Evolutionary conservation across 129 eudicot genomes (phyloP).

Genomic region (Solidago caesia): DNA sequence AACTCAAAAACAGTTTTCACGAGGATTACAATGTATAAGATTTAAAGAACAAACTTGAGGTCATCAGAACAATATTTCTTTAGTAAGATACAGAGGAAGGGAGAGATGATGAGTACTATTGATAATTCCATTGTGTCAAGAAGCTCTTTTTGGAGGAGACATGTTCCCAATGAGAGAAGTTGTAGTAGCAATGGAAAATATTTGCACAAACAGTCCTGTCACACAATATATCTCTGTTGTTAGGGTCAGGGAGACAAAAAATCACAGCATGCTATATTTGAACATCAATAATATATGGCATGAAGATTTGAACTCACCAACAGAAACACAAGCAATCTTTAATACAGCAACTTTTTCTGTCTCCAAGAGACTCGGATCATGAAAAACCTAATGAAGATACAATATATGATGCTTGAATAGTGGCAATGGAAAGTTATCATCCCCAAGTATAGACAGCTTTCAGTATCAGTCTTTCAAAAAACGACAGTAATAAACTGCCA

Average conservation of each 20-base stretch:
- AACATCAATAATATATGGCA: background rate
- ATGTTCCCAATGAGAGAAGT: slow-evolving; percentile 58
- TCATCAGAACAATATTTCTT: background rate
- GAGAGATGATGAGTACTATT: slow-evolving; percentile 7
- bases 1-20: background rate
- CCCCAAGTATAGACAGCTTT: background rate
- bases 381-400: slow-evolving; percentile 38
- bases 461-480: too few relatives aligned
- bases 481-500: too few relatives aligned
- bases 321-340: slow-evolving; percentile 35
- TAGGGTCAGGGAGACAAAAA: slow-evolving; percentile 6
- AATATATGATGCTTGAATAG: slow-evolving; percentile 14
- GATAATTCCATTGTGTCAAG: slow-evolving; percentile 34
- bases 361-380: slow-evolving; percentile 49
- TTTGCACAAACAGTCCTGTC: slow-evolving; percentile 58
- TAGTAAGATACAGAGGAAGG: slow-evolving; percentile 6
- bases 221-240: slow-evolving; percentile 8
- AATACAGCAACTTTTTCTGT: slow-evolving; percentile 40
- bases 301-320: slow-evolving; percentile 43
- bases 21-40: slow-evolving; percentile 12
- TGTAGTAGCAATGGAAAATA: slow-evolving; percentile 50
- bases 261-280: background rate
- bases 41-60: slow-evolving; percentile 1
- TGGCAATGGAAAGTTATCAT: slow-evolving; percentile 5
- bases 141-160: slow-evolving; percentile 84